A percentile compares a stretch with the other conserved stretches of the same genome.
Evolutionary conservation across 2,329 filamentous ascomycete species (phyloP).

Genomic region (Tolypocladium guangdongense): DNA sequence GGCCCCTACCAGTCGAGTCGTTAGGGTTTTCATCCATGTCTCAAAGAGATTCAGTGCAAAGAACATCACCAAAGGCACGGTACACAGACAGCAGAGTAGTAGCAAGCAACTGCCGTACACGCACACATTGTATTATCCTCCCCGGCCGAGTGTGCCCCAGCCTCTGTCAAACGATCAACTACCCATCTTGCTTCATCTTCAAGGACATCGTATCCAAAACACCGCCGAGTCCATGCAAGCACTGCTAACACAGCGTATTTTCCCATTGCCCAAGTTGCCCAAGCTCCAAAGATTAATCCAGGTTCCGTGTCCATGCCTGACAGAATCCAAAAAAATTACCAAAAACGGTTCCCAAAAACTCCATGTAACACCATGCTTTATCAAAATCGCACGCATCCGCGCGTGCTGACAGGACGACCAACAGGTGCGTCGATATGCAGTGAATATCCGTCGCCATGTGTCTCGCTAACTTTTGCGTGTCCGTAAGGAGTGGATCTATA

Average conservation of each 20-base stretch:
- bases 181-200: not conserved
- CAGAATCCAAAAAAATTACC: not conserved
- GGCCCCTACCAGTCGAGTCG: too few species aligned
- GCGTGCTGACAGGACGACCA: not conserved
- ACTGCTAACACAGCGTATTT: not conserved
- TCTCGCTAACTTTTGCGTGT: conserved; percentile 4
- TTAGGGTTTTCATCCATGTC: not conserved
- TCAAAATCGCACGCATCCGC: not conserved
- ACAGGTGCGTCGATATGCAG: not conserved
- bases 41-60: not conserved
- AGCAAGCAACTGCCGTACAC: not conserved
- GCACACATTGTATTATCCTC: not conserved
- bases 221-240: not conserved
- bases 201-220: not conserved
- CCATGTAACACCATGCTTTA: conserved; percentile 2
- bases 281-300: not conserved
- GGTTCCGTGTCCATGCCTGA: not conserved
- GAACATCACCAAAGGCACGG: not conserved
- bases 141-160: not conserved
- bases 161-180: not conserved
- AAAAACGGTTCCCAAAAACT: conserved; percentile 1
- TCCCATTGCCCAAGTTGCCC: not conserved
- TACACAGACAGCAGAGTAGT: not conserved
- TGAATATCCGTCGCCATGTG: conserved; percentile 2
- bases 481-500: conserved; percentile 19